A percentile compares a stretch with the other conserved stretches of the same genome.
phyloP scores from a whole-genome alignment of 345 rosid species.

The Cardamine chenopodiifolia region DNA sequence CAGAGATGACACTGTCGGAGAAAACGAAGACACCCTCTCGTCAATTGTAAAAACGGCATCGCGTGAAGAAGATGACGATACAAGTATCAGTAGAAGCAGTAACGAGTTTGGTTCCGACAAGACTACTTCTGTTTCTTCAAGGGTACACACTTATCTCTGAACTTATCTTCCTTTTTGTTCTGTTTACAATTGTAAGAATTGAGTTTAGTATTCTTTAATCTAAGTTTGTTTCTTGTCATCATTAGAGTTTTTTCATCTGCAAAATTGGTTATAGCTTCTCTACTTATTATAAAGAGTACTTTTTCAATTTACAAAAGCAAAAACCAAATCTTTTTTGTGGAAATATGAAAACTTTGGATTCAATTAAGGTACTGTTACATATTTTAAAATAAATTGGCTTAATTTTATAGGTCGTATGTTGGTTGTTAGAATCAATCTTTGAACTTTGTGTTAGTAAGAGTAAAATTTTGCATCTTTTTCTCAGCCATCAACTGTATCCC shows the following conservation, averaged over 20 bases:
- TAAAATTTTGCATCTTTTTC: constrained; percentile 28
- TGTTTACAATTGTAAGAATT: constrained; percentile 10
- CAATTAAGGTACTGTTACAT: not conserved
- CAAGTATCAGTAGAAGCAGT: constrained; percentile 21
- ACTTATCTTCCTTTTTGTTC: not conserved
- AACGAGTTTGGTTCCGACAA: constrained; percentile 55
- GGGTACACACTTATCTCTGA: constrained; percentile 43
- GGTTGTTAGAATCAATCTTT: not conserved
- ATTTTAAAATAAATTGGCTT: not conserved
- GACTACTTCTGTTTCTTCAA: constrained; percentile 54
- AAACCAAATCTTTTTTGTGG: not conserved
- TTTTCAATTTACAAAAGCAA: not conserved
- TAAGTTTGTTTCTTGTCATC: constrained; percentile 3
- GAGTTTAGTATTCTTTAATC: not conserved
- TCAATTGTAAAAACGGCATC: constrained; percentile 44
- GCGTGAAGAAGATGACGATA: constrained; percentile 49
- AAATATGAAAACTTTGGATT: not conserved
- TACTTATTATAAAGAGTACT: not conserved
- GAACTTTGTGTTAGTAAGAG: constrained; percentile 8
- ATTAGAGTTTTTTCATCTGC: not conserved
- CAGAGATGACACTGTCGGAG: constrained; percentile 21
- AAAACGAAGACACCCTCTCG: constrained; percentile 39
- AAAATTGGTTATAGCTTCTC: constrained; percentile 4
- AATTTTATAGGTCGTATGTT: not conserved
- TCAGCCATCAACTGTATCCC: constrained; percentile 67